Evolutionary conservation across 768 basidiomycete species (phyloP).

Genomic region (Suillus weaverae): DNA sequence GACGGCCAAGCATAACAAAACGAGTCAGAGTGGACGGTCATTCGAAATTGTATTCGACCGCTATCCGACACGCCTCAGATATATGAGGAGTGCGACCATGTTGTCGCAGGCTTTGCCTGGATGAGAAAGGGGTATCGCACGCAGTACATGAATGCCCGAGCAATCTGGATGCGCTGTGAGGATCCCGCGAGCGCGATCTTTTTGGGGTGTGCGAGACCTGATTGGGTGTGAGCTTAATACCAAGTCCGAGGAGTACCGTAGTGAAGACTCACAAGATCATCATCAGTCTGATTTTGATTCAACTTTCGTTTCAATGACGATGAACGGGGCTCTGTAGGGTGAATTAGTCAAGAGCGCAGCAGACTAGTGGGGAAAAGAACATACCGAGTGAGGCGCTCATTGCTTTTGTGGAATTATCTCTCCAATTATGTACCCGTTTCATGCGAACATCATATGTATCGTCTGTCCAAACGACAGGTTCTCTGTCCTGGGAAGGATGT

Average conservation of each 20-base stretch:
- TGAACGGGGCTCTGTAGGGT: slow-evolving; percentile 20
- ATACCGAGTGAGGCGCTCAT: slow-evolving; percentile 43
- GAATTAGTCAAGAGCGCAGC: slow-evolving; percentile 10
- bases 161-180: slow-evolving; percentile 38
- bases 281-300: slow-evolving; percentile 39
- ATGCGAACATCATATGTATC: slow-evolving; percentile 57
- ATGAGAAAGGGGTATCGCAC: slow-evolving; percentile 67
- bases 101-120: slow-evolving; percentile 56
- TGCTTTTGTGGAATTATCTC: slow-evolving; percentile 54
- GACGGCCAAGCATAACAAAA: not conserved
- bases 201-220: slow-evolving; percentile 58
- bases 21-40: slow-evolving; percentile 17
- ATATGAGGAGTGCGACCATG: slow-evolving; percentile 55
- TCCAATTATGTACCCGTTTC: slow-evolving; percentile 72
- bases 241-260: slow-evolving; percentile 7
- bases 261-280: slow-evolving; percentile 40
- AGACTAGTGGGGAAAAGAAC: slow-evolving; percentile 19
- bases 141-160: slow-evolving; percentile 69
- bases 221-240: slow-evolving; percentile 14
- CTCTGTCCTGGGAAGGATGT: slow-evolving; percentile 30
- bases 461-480: slow-evolving; percentile 33
- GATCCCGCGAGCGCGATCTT: slow-evolving; percentile 50
- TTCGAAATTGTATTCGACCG: slow-evolving; percentile 77
- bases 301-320: slow-evolving; percentile 50
- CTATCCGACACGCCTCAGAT: slow-evolving; percentile 71